Evolutionary conservation across 306 rosid species (phyloP), one percentile per base, ranked within the genome.

Genomic region (Rosa multiflora): DNA sequence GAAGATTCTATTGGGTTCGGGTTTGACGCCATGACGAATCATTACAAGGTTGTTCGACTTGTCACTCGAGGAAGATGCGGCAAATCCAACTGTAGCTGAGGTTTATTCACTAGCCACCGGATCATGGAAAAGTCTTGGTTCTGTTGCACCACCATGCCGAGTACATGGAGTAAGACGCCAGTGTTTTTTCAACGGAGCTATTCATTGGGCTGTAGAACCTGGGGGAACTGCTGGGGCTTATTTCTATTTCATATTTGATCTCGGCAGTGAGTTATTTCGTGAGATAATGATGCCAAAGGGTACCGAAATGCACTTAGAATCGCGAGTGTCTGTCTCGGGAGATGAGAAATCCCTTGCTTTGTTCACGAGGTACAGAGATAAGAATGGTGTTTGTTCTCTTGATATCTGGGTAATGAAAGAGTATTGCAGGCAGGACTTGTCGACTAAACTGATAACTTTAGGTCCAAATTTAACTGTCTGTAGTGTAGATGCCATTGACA

Each of bases 151-250:
- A 9, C 67, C 37, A 23, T 63, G 69, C 69, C 43, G 2, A 32
- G 10, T 63, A 32, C 1, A 5, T 13, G 3, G 20, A 29, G 14
- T 5, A 12, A 63, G 10, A 29, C 44, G 10, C 2, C 40, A 12
- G 4, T 0, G 11, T 48, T 47, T 6, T 29, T 32, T 48, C 29
- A 47, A 48, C 14, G 44, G 75, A 5, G 59, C 75, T 47, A 21
- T 48, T 71, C 75, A 71, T 71, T 71, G 75, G n/a, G 11, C 12
- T 23, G 74, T 40, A 40, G 44, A 40, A 40, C 44, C 6, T 40
- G 5, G 44, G 44, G 44, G 44, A 40, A 40, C 7, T 40, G 44
- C 44, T 40, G 0, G 37, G 2, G 37, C 37, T 32, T 32, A 6
- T 32, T 6, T 1, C 39, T 26, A 12, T 70, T 13, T 46, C 58